phyloP scores from a whole-genome alignment of 305 asterid genomes.

The Fraxinus angustifolia region DNA sequence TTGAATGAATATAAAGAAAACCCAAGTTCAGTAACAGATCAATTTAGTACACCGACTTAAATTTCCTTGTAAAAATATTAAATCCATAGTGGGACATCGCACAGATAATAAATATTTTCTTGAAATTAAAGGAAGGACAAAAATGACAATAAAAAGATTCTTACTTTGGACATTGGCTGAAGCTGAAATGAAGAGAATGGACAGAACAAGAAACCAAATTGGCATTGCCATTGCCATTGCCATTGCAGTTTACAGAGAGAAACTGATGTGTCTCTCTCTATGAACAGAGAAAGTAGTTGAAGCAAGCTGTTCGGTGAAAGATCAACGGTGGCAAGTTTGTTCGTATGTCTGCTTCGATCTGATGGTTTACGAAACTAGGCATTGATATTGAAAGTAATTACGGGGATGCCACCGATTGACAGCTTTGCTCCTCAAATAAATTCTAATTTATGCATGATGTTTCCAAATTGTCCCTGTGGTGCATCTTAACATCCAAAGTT shows the following conservation, averaged over 20 bases:
- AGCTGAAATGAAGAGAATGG: conserved; percentile 49
- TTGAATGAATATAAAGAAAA: conserved; percentile 5
- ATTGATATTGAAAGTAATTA: conserved; percentile 16
- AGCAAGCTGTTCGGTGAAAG: conserved; percentile 15
- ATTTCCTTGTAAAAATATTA: neutral
- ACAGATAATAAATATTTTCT: neutral
- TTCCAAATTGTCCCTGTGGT: too few relatives aligned
- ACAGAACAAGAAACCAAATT: conserved; percentile 28
- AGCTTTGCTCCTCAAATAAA: conserved; percentile 9
- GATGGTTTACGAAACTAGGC: conserved; percentile 15
- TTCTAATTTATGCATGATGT: too few relatives aligned
- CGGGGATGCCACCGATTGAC: neutral
- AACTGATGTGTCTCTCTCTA: neutral
- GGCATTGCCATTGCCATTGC: conserved; percentile 38
- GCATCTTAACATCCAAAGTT: too few relatives aligned
- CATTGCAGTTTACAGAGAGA: neutral
- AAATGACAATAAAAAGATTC: conserved; percentile 3
- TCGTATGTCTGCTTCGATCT: conserved; percentile 16
- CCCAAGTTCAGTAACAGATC: conserved; percentile 18
- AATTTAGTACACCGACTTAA: neutral
- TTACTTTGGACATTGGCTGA: conserved; percentile 58
- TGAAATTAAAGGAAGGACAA: neutral
- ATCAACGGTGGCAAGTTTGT: conserved; percentile 19
- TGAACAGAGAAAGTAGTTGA: neutral
- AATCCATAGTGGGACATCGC: conserved; percentile 12